These are phyloP conservation scores for Aspergillus coremiiformis DNA, from an alignment of 495 filamentous ascomycete species.

Conservation along the genomic window DNA sequence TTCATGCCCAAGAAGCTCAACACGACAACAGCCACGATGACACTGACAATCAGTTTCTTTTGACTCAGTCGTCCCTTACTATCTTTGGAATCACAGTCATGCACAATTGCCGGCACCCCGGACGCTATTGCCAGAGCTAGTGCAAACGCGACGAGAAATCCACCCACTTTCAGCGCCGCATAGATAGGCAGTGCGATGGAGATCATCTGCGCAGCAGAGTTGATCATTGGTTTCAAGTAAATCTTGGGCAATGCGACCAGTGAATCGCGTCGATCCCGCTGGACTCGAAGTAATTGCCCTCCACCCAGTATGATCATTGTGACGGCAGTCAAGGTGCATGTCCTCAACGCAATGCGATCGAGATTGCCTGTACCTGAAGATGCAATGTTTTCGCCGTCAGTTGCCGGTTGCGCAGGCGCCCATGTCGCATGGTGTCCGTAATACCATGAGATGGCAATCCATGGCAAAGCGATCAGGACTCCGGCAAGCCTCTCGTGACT, in stretches of 20 bases:
- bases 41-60: slow-evolving; percentile 24
- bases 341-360: slow-evolving; percentile 4
- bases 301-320: slow-evolving; percentile 27
- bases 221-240: slow-evolving; percentile 9
- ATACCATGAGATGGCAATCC: slow-evolving; percentile 39
- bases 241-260: slow-evolving; percentile 14
- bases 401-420: not conserved
- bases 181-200: slow-evolving; percentile 50
- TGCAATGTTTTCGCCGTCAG: slow-evolving; percentile 1
- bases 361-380: slow-evolving; percentile 1
- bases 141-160: slow-evolving; percentile 43
- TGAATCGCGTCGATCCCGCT: slow-evolving; percentile 5
- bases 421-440: slow-evolving; percentile 24
- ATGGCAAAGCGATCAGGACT: slow-evolving; percentile 30
- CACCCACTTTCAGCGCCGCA: slow-evolving; percentile 49
- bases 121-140: slow-evolving; percentile 42
- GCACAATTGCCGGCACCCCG: slow-evolving; percentile 28
- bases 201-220: slow-evolving; percentile 19
- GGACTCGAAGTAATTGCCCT: slow-evolving; percentile 15
- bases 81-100: not conserved
- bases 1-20: slow-evolving; percentile 32
- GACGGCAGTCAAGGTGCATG: slow-evolving; percentile 11
- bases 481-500: slow-evolving; percentile 31
- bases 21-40: slow-evolving; percentile 21
- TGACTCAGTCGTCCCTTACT: slow-evolving; percentile 18